Evolutionary conservation across 1,284 basidiomycete species (phyloP).

Genomic region (Ustilago bromivora): DNA sequence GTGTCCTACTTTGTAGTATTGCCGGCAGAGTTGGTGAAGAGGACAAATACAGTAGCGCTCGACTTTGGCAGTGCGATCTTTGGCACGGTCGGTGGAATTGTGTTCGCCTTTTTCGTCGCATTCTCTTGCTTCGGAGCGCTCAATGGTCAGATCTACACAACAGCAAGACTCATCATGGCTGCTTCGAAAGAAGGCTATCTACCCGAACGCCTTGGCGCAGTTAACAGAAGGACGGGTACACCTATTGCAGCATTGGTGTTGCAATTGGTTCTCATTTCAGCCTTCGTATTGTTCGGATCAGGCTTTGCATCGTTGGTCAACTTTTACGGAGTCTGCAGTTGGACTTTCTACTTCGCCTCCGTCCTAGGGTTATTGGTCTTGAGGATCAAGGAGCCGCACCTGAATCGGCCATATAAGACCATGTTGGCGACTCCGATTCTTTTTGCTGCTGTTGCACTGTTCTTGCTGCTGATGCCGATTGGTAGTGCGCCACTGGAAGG

Average conservation of each 20-base stretch:
- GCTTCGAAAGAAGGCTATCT: conserved; percentile 90
- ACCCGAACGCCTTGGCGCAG: conserved; percentile 49
- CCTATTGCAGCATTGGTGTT: conserved; percentile 56
- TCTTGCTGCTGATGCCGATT: conserved; percentile 93
- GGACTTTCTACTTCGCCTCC: conserved; percentile 62
- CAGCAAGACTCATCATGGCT: conserved; percentile 84
- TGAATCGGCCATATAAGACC: conserved; percentile 78
- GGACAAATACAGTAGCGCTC: conserved; percentile 83
- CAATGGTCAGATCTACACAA: conserved; percentile 65
- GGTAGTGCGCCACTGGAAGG: conserved; percentile 88
- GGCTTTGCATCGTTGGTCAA: conserved; percentile 72
- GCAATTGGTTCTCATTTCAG: conserved; percentile 73
- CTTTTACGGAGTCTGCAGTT: conserved; percentile 73
- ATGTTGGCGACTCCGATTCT: conserved; percentile 90
- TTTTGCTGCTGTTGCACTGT: conserved; percentile 91
- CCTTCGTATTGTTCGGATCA: conserved; percentile 61
- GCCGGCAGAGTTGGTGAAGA: conserved; percentile 76
- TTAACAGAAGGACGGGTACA: conserved; percentile 46
- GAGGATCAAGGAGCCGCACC: conserved; percentile 87
- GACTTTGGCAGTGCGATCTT: conserved; percentile 91
- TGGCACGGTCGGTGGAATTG: conserved; percentile 83
- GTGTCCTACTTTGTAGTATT: conserved; percentile 91
- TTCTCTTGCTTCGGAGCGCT: conserved; percentile 77
- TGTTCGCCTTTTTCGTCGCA: conserved; percentile 90
- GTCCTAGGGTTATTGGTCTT: conserved; percentile 87